phyloP scores from a whole-genome alignment of 2,329 filamentous ascomycete genomes.

The Alternaria ventricosa region DNA sequence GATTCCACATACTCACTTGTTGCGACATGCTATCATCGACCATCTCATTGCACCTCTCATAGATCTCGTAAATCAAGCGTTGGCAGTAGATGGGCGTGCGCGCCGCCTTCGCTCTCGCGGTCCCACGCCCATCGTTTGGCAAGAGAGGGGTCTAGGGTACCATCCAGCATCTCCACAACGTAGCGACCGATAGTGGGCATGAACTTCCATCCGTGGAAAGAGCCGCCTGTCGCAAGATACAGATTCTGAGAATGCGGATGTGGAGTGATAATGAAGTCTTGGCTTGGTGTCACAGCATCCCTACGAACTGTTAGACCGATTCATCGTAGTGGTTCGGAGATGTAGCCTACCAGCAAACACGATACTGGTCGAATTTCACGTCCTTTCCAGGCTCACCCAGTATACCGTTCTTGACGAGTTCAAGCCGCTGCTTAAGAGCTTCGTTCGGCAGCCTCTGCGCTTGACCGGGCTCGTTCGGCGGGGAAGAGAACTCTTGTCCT shows the following conservation, averaged over 20 bases:
- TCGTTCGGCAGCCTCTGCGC: neutral
- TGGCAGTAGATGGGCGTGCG: neutral
- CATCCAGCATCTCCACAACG: neutral
- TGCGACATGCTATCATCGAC: too few relatives aligned
- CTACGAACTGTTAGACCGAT: neutral
- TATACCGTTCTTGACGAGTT: neutral
- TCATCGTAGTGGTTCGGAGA: rapidly evolving
- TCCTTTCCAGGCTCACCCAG: neutral
- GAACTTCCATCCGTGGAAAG: neutral
- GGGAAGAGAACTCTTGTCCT: neutral
- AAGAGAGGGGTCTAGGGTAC: neutral
- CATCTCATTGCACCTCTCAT: too few relatives aligned
- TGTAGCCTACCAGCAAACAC: neutral
- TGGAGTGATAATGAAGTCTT: neutral
- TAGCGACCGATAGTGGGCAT: neutral
- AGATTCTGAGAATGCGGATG: neutral
- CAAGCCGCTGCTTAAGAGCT: neutral
- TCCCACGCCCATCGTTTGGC: neutral
- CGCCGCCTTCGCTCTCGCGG: neutral
- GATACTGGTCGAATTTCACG: neutral
- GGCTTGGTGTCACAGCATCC: neutral
- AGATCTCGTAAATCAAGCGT: neutral
- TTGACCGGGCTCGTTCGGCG: neutral
- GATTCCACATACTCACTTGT: too few relatives aligned
- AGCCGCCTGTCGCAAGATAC: neutral